Evolutionary conservation across 495 filamentous ascomycete species (phyloP), one percentile per base, ranked within the genome.

Genomic region (Penicillium coffeae): DNA sequence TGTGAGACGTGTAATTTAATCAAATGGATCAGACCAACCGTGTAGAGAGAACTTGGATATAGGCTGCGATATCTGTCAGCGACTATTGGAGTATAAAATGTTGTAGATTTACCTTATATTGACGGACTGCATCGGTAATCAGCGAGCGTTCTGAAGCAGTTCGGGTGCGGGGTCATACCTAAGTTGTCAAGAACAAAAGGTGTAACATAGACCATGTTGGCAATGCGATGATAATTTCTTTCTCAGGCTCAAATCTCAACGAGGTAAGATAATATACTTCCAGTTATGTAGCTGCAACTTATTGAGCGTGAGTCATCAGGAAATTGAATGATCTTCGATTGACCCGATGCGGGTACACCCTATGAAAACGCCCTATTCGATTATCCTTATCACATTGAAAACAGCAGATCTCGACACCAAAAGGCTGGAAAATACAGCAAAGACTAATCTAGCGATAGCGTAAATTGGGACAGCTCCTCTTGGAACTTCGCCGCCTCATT

Each of bases 171-270:
- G 2, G 32, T 7, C 21, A 30, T 47, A 52, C 50, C 44, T 38
- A 43, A 52, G 21, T 52, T 42, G 15, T 52, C 50, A 9, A 52
- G 43, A 47, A 43, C 44, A 27, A 52, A 52, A 2, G 50, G 44
- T 21, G 42, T 52, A 3, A 52, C 49, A 3, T 42, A 25, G 9
- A 52, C 49, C 49, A 52, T 52, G 8, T 45, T 36, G 10, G 2
- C 13, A 18, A 12, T 32, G 10, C 12, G 34, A n/a, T n/a, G n/a
- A n/a, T n/a, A n/a, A n/a, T n/a, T n/a, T n/a, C n/a, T n/a, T n/a
- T n/a, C n/a, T n/a, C n/a, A n/a, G n/a, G n/a, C n/a, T n/a, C n/a
- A n/a, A n/a, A n/a, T n/a, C n/a, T n/a, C n/a, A n/a, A n/a, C n/a
- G n/a, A n/a, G n/a, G n/a, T n/a, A n/a, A n/a, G n/a, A n/a, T n/a